These are phyloP conservation scores for Monosporascus sp. DNA, from an alignment of 2,329 filamentous ascomycete genomes.

Conservation along the genomic window DNA sequence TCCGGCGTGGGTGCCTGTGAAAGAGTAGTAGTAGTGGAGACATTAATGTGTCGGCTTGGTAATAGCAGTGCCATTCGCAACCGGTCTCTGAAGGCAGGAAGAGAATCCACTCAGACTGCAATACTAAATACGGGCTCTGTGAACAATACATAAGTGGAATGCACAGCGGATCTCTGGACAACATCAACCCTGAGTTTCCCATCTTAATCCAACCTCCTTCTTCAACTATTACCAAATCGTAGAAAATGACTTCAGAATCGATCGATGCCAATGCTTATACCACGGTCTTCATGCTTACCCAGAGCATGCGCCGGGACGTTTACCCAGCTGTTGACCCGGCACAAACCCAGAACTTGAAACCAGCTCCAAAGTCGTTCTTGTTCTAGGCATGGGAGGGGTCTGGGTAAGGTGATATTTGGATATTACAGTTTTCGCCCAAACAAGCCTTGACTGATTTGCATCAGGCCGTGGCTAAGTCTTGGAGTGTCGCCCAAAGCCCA, in stretches of 20 bases:
- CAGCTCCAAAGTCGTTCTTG: conserved; percentile 2
- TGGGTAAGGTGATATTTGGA: background rate
- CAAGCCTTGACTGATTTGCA: background rate
- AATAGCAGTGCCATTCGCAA: no score
- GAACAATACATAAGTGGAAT: background rate
- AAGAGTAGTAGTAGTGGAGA: no score
- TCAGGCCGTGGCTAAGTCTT: background rate
- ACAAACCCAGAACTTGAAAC: conserved; percentile 12
- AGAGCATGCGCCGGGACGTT: conserved; percentile 17
- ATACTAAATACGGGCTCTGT: no score
- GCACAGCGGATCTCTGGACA: background rate
- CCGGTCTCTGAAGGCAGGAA: no score
- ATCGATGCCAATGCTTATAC: conserved; percentile 13
- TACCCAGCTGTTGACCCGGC: conserved; percentile 18
- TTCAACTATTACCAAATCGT: background rate
- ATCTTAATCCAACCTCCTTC: background rate
- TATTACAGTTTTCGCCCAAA: background rate
- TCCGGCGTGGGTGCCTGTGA: no score
- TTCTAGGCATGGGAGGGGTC: background rate
- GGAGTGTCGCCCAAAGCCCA: background rate
- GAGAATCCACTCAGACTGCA: no score
- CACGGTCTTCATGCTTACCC: conserved; percentile 16
- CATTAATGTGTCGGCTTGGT: no score
- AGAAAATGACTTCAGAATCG: background rate
- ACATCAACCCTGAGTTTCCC: background rate